phyloP scores from a whole-genome alignment of 2,329 filamentous ascomycete genomes.

The Hypoxylon sp. region DNA sequence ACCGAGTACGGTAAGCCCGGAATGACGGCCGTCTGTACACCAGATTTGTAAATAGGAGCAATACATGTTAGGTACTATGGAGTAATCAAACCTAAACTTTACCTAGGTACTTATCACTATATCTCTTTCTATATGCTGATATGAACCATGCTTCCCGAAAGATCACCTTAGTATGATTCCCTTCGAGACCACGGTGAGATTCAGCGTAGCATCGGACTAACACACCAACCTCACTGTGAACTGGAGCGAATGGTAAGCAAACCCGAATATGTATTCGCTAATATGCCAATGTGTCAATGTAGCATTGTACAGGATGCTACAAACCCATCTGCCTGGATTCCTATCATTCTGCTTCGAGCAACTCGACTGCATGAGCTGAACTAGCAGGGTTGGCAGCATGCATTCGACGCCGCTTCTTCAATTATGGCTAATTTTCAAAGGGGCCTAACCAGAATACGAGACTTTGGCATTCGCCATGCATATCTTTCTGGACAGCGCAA shows the following conservation, averaged over 20 bases:
- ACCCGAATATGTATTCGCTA: slow-evolving; percentile 4
- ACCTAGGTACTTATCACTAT: too few relatives aligned
- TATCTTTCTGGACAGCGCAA: slow-evolving; percentile 18
- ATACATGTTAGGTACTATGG: too few relatives aligned
- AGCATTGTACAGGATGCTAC: slow-evolving; percentile 20
- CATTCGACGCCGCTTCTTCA: slow-evolving; percentile 2
- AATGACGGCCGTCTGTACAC: too few relatives aligned
- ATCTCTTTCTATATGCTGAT: not conserved
- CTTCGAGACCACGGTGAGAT: not conserved
- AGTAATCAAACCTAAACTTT: too few relatives aligned
- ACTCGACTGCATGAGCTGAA: slow-evolving; percentile 32
- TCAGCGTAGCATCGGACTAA: not conserved
- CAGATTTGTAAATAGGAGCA: too few relatives aligned
- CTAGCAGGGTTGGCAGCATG: slow-evolving; percentile 13
- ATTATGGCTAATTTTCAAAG: slow-evolving; percentile 9
- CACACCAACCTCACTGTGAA: not conserved
- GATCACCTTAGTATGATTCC: not conserved
- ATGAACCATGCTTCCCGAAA: not conserved
- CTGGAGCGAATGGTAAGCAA: slow-evolving; percentile 7
- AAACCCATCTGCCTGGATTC: slow-evolving; percentile 29
- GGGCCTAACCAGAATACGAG: slow-evolving; percentile 35
- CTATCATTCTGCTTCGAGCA: slow-evolving; percentile 9
- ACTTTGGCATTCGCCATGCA: slow-evolving; percentile 29
- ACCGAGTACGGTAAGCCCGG: too few relatives aligned
- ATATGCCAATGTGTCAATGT: slow-evolving; percentile 21